Evolutionary conservation across 805 yeast genomes (phyloP).

Genomic region (Starmerella stellata): DNA sequence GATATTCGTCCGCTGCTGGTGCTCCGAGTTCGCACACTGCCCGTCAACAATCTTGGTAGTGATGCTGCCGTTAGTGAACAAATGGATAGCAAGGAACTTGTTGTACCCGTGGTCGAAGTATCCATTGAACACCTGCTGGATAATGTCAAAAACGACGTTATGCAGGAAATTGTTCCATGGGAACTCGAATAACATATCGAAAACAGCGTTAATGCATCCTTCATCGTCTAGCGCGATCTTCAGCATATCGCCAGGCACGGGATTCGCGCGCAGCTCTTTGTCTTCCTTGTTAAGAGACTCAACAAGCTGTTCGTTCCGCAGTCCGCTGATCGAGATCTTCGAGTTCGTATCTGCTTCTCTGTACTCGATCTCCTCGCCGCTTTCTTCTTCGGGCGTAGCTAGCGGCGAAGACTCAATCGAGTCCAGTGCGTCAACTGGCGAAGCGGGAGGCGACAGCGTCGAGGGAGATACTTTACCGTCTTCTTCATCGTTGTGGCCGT

Average conservation of each 20-base stretch:
- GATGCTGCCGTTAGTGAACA: slow-evolving; percentile 47
- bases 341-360: slow-evolving; percentile 3
- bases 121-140: slow-evolving; percentile 87
- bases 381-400: slow-evolving; percentile 9
- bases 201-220: slow-evolving; percentile 46
- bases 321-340: slow-evolving; percentile 4
- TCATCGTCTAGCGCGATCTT: slow-evolving; percentile 69
- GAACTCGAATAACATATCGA: slow-evolving; percentile 57
- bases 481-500: not conserved
- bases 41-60: slow-evolving; percentile 44
- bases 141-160: slow-evolving; percentile 88
- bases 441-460: not conserved
- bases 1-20: slow-evolving; percentile 41
- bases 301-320: slow-evolving; percentile 9
- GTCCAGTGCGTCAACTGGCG: not conserved
- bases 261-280: slow-evolving; percentile 30
- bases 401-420: slow-evolving; percentile 5
- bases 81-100: slow-evolving; percentile 51
- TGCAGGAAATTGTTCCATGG: slow-evolving; percentile 98
- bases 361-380: slow-evolving; percentile 9
- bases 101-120: slow-evolving; percentile 71
- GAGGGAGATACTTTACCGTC: not conserved
- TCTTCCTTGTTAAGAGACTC: slow-evolving; percentile 16
- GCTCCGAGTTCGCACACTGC: slow-evolving; percentile 38
- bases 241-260: slow-evolving; percentile 73